These are phyloP conservation scores for Anaeramoeba flamelloides DNA, from an alignment of 78 protist genomes.

Conservation along the genomic window DNA sequence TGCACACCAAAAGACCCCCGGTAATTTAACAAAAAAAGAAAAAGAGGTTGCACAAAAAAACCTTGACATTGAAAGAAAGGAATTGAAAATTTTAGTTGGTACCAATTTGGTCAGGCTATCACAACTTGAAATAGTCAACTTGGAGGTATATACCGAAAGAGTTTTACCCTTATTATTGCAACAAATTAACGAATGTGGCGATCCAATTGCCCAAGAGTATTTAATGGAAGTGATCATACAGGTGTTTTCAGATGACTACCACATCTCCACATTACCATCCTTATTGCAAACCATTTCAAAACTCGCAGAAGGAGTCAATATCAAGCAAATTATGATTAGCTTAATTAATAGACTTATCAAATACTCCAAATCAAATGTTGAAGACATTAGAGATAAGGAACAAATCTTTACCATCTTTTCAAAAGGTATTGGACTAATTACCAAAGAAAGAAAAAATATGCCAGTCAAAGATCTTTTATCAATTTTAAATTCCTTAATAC, in stretches of 20 bases:
- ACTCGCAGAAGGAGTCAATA: slow-evolving; percentile 53
- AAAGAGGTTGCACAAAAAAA: too few species aligned
- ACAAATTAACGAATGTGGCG: slow-evolving; percentile 65
- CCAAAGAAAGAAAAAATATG: too few species aligned
- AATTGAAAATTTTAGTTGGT: slow-evolving; percentile 74
- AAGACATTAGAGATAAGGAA: too few species aligned
- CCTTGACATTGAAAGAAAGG: slow-evolving; percentile 50
- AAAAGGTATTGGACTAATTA: too few species aligned
- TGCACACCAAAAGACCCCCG: slow-evolving; percentile 56
- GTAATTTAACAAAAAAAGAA: too few species aligned
- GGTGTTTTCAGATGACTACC: slow-evolving; percentile 89
- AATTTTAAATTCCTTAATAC: too few species aligned
- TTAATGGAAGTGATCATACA: slow-evolving; percentile 76
- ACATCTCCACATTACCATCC: slow-evolving; percentile 55
- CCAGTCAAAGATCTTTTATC: too few species aligned
- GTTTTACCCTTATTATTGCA: slow-evolving; percentile 56
- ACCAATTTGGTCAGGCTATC: slow-evolving; percentile 63
- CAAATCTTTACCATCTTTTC: too few species aligned
- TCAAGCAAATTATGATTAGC: slow-evolving; percentile 48
- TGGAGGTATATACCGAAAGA: slow-evolving; percentile 21
- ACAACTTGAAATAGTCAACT: slow-evolving; percentile 63
- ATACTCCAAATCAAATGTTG: too few species aligned
- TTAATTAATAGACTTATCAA: slow-evolving; percentile 65
- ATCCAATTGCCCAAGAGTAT: slow-evolving; percentile 88
- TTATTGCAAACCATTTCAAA: slow-evolving; percentile 43